Conservation (phyloP, 495 filamentous ascomycete species). For the Annulohypoxylon moriforme region DNA sequence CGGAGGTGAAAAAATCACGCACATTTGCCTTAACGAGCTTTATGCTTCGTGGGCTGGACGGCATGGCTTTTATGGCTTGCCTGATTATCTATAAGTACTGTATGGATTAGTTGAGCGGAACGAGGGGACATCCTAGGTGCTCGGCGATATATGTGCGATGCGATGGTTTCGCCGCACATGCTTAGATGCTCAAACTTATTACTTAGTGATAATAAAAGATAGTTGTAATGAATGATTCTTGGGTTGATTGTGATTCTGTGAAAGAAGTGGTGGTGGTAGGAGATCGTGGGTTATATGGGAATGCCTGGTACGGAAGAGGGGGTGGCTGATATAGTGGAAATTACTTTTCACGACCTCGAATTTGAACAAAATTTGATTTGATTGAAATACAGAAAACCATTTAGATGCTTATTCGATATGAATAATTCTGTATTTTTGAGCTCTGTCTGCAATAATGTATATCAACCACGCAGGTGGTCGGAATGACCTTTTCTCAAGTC, state of each 20-base stretch:
- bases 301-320: too few species aligned
- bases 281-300: too few species aligned
- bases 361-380: neutral
- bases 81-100: neutral
- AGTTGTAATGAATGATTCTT: neutral
- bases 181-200: neutral
- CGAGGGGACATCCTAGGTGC: neutral
- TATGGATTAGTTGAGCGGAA: conserved; percentile 14
- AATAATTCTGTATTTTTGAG: neutral
- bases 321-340: neutral
- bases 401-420: neutral
- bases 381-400: too few species aligned
- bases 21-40: neutral
- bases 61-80: neutral
- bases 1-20: conserved; percentile 2
- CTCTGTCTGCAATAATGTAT: neutral
- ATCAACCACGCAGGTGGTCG: neutral
- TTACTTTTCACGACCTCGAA: neutral
- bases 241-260: neutral
- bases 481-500: neutral
- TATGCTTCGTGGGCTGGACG: neutral
- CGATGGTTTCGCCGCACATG: neutral
- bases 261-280: neutral
- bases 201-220: conserved; percentile 16
- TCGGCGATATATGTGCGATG: neutral